Evolutionary conservation across 2,329 filamentous ascomycete genomes (phyloP).

Genomic region (Myriangium duriaei): DNA sequence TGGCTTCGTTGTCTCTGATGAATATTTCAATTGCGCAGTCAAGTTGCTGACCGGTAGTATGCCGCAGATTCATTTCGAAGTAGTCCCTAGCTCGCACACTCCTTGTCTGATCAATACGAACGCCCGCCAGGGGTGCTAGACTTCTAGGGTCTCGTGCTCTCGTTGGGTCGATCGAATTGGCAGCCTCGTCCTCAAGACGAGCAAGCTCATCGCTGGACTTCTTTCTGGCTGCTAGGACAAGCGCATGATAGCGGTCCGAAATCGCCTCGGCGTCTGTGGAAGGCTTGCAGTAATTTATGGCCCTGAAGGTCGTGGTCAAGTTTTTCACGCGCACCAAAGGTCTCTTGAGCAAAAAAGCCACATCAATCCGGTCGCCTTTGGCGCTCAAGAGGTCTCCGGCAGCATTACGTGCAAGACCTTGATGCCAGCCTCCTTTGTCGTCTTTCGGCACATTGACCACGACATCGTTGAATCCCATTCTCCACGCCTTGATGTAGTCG

Average conservation of each 20-base stretch:
- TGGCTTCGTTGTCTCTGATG: constrained; percentile 65
- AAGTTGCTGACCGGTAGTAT: constrained; percentile 81
- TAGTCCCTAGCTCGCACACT: constrained; percentile 83
- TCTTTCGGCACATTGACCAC: constrained; percentile 82
- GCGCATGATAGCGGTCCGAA: constrained; percentile 51
- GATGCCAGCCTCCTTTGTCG: constrained; percentile 42
- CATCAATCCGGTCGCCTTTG: constrained; percentile 81
- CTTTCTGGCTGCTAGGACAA: constrained; percentile 66
- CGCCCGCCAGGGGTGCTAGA: constrained; percentile 55
- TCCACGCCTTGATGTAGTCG: constrained; percentile 79
- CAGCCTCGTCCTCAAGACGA: constrained; percentile 73
- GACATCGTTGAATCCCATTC: constrained; percentile 85
- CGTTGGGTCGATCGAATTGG: constrained; percentile 68
- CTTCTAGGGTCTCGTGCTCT: constrained; percentile 68
- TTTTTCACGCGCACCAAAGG: constrained; percentile 81
- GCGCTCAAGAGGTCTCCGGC: constrained; percentile 52
- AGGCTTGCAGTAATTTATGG: constrained; percentile 44
- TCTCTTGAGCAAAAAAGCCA: constrained; percentile 81
- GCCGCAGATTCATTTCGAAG: constrained; percentile 72
- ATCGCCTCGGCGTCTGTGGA: constrained; percentile 47
- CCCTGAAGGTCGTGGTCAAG: constrained; percentile 63
- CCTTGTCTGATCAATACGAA: constrained; percentile 60
- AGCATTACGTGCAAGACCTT: constrained; percentile 44
- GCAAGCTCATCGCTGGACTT: constrained; percentile 61
- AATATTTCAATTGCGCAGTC: constrained; percentile 83